Evolutionary conservation across 352 stramenopile genomes (phyloP), one percentile per base, ranked within the genome.

Genomic region (Phytophthora idaei): DNA sequence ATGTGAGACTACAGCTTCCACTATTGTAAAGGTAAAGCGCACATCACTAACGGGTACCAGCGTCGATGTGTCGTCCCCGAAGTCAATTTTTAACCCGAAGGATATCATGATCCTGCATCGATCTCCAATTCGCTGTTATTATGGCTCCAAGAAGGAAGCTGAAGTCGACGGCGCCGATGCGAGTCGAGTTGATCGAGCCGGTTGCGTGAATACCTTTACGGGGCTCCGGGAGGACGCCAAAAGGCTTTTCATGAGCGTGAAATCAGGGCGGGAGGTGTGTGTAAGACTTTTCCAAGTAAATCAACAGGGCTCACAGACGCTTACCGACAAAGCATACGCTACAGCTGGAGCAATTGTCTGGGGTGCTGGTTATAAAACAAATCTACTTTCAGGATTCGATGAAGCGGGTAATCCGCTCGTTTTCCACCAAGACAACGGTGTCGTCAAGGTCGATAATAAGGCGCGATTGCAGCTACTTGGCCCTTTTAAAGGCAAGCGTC

Each of bases 151-250:
- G 49, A 92, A 92, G 57, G 86, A 96, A 29, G 90, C 90, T 2
- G 85, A 96, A 53, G 74, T 72, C 1, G 88, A 96, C 17, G 75
- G 78, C 31, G 87, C 77, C 0, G 77, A 86, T 45, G 76, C 72
- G 9, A 89, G 74, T 58, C 78, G 76, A 37, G 64, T 76, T 0
- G 83, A 95, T 45, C 79, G 84, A 6, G 78, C 71, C 0, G 90
- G 89, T 0, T 90, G 87, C 21, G 72, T 96, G 34, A 93, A 96
- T 64, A 92, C 87, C 10, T 97, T 97, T 61, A 93, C 81, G 0
- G 90, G 90, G 0, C 59, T 97, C 7, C 80, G 89, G 2, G 88
- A 93, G 60, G 87, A 97, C 46, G 85, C 90, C 5, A 96, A 96
- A 68, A 64, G 61, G 7, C 64, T 97, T 15, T 96, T 79, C 65